Conservation (phyloP, 73 alveolate species). For the Halteria grandinella region DNA sequence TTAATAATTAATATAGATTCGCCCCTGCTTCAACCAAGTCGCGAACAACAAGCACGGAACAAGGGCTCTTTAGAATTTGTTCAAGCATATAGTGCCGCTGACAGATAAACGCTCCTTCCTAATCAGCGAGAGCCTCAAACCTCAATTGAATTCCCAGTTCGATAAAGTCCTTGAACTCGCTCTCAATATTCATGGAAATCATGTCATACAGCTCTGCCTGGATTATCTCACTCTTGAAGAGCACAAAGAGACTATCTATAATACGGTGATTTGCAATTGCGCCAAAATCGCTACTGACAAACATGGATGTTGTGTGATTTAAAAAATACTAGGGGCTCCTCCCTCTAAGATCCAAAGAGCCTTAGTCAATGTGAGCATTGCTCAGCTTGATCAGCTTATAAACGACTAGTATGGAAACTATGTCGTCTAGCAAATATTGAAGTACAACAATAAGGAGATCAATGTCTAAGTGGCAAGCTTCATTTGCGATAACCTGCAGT, state of each 20-base stretch:
- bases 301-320: conserved; percentile 36
- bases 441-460: conserved; percentile 6
- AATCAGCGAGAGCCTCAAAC: neutral
- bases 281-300: conserved; percentile 23
- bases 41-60: conserved; percentile 32
- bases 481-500: conserved; percentile 7
- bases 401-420: conserved; percentile 32
- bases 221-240: neutral
- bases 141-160: too few relatives aligned
- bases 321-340: conserved; percentile 12
- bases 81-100: neutral
- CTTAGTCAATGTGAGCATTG: neutral
- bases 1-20: neutral
- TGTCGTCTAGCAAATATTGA: conserved; percentile 14
- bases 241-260: neutral
- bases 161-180: neutral
- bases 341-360: neutral
- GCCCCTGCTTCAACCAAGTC: neutral
- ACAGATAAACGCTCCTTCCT: neutral
- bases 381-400: neutral
- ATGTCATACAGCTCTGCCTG: conserved; percentile 17
- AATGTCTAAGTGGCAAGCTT: neutral
- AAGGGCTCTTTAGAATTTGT: conserved; percentile 22
- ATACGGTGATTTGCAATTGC: neutral
- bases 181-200: conserved; percentile 30